A percentile compares a stretch with the other conserved stretches of the same genome.
Conservation (phyloP, 2,329 filamentous ascomycete species). For the Coniella lustricola region DNA sequence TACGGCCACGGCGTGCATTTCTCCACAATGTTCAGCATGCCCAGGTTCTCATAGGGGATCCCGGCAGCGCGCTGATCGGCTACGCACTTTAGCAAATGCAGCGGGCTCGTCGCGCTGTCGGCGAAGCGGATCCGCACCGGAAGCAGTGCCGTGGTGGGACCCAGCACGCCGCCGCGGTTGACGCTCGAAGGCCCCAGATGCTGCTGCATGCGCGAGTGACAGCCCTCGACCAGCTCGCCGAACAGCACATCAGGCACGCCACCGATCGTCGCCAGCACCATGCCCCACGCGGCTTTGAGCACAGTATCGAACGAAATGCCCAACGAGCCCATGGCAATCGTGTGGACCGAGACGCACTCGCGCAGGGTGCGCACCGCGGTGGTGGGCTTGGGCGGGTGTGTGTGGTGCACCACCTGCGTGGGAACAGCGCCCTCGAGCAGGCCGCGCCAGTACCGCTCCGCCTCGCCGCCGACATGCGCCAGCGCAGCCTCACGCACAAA, state of each 20-base stretch:
- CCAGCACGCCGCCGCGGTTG: constrained; percentile 48
- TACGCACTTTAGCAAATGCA: constrained; percentile 41
- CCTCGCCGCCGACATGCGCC: constrained; percentile 28
- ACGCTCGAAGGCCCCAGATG: constrained; percentile 32
- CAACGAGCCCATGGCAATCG: constrained; percentile 30
- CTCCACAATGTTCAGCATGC: constrained; percentile 43
- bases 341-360: constrained; percentile 33
- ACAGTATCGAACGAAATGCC: constrained; percentile 45
- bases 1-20: constrained; percentile 48
- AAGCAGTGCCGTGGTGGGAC: constrained; percentile 39
- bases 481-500: constrained; percentile 35
- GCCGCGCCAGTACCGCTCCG: constrained; percentile 30
- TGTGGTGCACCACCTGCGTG: constrained; percentile 38
- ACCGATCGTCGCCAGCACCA: constrained; percentile 44
- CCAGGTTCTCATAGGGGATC: constrained; percentile 43
- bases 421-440: constrained; percentile 38
- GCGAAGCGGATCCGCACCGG: constrained; percentile 43
- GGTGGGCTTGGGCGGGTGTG: constrained; percentile 33
- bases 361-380: constrained; percentile 33
- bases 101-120: constrained; percentile 34
- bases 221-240: constrained; percentile 45
- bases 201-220: constrained; percentile 31
- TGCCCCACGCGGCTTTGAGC: constrained; percentile 52
- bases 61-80: constrained; percentile 42
- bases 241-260: constrained; percentile 47